Evolutionary conservation across 2,329 filamentous ascomycete genomes (phyloP), one percentile per base, ranked within the genome.

Genomic region (Talaromyces sp.): DNA sequence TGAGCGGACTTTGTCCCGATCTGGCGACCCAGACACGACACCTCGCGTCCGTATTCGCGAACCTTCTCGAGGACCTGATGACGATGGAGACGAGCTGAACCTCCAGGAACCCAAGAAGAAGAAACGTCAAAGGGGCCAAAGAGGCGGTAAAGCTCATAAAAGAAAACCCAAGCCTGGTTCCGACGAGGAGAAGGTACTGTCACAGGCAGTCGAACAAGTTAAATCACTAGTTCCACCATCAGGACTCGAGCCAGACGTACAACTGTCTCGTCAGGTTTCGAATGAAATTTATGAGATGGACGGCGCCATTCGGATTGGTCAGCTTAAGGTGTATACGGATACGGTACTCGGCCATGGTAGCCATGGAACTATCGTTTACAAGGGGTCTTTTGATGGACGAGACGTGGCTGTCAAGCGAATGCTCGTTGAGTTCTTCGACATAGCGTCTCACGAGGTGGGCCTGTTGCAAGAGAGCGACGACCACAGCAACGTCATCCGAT

Each of bases 351-450:
- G 88, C 1, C 85, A 92, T 66, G 95, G 95, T 63, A 98, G 94
- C 76, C 96, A 97, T 74, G 95, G 95, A n/a, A 99, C 95, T 0
- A 88, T 96, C 62, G 95, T 99, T 0, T 98, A 95, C 76, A 90
- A 92, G 58, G 95, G 95, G n/a, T 91, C 89, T 62, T 98, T 96
- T 75, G 95, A 96, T 75, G 93, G 93, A 27, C 89, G 93, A 60
- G 90, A 93, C 52, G 94, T 99, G 31, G 95, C 95, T 1, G 92
- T 99, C 57, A 99, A 99, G 82, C 88, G 95, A 39, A 96, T 99
- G 92, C 83, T 98, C 67, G 92, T 94, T 39, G 92, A 97, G 70
- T 97, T 97, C 72, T 97, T 93, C 75, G 94, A 97, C 69, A 91
- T 99, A 70, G 95, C 95, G 0, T 93, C 92, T 11, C 93, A 97